Evolutionary conservation across 2,329 filamentous ascomycete genomes (phyloP).

Genomic region (Xylariaceae sp.): DNA sequence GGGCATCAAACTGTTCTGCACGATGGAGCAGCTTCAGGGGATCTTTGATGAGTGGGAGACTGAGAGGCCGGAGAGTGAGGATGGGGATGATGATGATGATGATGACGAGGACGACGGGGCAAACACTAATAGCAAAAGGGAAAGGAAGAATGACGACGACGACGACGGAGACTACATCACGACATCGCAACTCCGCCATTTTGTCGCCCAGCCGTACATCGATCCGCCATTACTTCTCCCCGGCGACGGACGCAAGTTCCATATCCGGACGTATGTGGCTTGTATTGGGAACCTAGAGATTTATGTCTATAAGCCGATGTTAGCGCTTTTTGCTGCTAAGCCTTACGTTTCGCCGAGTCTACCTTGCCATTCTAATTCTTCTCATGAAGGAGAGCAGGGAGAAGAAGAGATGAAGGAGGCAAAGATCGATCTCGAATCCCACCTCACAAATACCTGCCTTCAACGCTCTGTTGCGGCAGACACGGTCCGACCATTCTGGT

Average conservation of each 20-base stretch:
- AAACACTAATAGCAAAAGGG: neutral
- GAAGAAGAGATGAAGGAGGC: constrained; percentile 28
- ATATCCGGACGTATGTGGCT: constrained; percentile 88
- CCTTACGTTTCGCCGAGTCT: constrained; percentile 63
- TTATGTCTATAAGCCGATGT: constrained; percentile 86
- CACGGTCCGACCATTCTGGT: constrained; percentile 73
- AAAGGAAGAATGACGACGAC: constrained; percentile 17
- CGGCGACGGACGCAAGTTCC: constrained; percentile 74
- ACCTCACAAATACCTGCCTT: constrained; percentile 94
- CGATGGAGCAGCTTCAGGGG: constrained; percentile 72
- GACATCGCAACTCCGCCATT: constrained; percentile 89
- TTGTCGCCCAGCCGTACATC: constrained; percentile 93
- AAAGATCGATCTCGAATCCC: constrained; percentile 59
- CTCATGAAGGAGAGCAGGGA: constrained; percentile 24
- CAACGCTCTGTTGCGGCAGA: constrained; percentile 62
- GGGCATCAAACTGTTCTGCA: constrained; percentile 85
- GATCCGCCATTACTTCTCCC: constrained; percentile 75
- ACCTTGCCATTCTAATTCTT: constrained; percentile 24
- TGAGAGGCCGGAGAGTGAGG: constrained; percentile 60
- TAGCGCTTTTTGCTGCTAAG: constrained; percentile 82
- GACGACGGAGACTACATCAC: constrained; percentile 57
- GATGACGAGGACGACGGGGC: constrained; percentile 30
- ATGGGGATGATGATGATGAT: constrained; percentile 54
- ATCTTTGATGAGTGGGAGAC: constrained; percentile 94
- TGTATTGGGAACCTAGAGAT: constrained; percentile 73